Evolutionary conservation across 176 grass and related monocot genomes (phyloP).

Genomic region (Paspalum notatum): DNA sequence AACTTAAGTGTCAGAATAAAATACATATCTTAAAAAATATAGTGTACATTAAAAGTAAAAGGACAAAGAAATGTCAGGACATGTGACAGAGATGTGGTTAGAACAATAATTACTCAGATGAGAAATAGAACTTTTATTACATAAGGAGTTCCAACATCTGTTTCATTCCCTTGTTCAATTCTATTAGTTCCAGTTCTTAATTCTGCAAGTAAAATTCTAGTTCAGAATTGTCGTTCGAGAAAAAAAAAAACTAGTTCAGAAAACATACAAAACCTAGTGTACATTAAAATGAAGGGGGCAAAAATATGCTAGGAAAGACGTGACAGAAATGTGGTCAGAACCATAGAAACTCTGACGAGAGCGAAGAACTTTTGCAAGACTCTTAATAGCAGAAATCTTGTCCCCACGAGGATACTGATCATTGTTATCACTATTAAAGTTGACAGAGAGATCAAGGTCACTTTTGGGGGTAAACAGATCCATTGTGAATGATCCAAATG

Average conservation of each 20-base stretch:
- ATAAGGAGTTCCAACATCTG: no score
- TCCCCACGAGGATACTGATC: conserved; percentile 55
- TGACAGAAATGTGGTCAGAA: conserved; percentile 20
- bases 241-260: no score
- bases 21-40: not conserved
- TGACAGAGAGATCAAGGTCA: conserved; percentile 94
- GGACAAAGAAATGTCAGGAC: no score
- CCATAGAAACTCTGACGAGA: conserved; percentile 69
- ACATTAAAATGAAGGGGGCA: conserved; percentile 4
- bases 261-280: no score
- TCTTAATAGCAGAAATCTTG: conserved; percentile 73
- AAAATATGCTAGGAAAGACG: conserved; percentile 33
- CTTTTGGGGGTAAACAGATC: conserved; percentile 87
- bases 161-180: no score
- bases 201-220: no score
- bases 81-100: no score
- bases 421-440: conserved; percentile 55
- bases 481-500: conserved; percentile 97
- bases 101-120: no score
- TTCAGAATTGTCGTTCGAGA: no score
- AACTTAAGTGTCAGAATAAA: not conserved
- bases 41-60: not conserved
- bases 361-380: conserved; percentile 57
- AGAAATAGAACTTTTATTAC: no score
- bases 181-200: no score